Conservation (phyloP, 192 early-diverging fungal genomes). For the Backusella australiensis region DNA sequence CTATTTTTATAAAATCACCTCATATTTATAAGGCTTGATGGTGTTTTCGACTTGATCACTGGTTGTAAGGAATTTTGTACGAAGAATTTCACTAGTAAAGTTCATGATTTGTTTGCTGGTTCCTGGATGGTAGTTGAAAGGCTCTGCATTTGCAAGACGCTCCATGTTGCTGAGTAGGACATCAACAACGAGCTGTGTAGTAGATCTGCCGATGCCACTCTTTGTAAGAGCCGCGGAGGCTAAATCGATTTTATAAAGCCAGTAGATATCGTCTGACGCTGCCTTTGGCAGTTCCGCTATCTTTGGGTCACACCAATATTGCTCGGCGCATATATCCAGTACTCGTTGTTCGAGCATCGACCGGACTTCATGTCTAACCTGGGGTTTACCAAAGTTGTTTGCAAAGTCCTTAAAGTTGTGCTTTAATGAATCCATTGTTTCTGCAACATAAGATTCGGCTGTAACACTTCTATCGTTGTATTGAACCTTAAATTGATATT, state of each 20-base stretch:
- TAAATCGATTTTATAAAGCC: conserved; percentile 82
- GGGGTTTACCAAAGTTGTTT: conserved; percentile 87
- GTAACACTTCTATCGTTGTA: conserved; percentile 96
- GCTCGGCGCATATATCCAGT: conserved; percentile 85
- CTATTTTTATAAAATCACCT: conserved; percentile 37
- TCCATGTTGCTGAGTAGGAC: conserved; percentile 82
- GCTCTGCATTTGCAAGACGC: conserved; percentile 72
- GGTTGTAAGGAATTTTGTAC: conserved; percentile 83
- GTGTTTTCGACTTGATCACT: conserved; percentile 99
- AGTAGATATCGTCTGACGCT: conserved; percentile 65
- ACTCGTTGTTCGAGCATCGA: conserved; percentile 89
- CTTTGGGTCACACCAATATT: conserved; percentile 87
- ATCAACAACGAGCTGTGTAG: conserved; percentile 92
- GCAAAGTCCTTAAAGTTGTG: conserved; percentile 95
- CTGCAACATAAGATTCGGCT: conserved; percentile 94
- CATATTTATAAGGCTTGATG: conserved; percentile 98
- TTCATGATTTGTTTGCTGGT: conserved; percentile 76
- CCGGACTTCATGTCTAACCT: conserved; percentile 89
- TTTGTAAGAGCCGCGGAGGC: conserved; percentile 89
- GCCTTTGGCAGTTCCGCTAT: conserved; percentile 66
- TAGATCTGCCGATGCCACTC: conserved; percentile 87
- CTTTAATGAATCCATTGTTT: conserved; percentile 91
- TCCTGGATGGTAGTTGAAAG: conserved; percentile 83
- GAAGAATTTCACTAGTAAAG: conserved; percentile 84
- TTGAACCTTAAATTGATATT: conserved; percentile 98